These are phyloP conservation scores for Solanum paucissectum DNA, from an alignment of 257 asterid species.

Conservation along the genomic window DNA sequence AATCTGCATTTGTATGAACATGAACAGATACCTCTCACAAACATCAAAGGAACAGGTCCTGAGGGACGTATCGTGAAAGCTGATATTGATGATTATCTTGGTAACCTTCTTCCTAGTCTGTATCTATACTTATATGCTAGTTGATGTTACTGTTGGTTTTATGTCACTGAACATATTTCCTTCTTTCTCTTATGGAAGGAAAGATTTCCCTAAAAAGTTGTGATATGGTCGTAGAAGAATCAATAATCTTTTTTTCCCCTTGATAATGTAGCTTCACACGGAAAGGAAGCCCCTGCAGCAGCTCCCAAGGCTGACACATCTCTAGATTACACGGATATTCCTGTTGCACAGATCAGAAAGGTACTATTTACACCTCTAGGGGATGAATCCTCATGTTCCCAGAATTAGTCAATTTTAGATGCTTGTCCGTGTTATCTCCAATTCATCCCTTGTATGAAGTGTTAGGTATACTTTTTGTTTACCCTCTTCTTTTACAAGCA, in stretches of 20 bases:
- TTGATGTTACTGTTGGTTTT: not conserved
- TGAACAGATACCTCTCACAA: slow-evolving; percentile 64
- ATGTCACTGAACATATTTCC: not conserved
- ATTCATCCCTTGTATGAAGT: not conserved
- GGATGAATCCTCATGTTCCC: not conserved
- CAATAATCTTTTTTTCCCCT: slow-evolving; percentile 15
- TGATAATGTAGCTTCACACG: slow-evolving; percentile 54
- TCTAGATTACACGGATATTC: slow-evolving; percentile 68
- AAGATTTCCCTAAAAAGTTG: not conserved
- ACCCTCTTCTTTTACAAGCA: not conserved
- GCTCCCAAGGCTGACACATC: slow-evolving; percentile 52
- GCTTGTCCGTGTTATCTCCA: not conserved
- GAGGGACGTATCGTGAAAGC: slow-evolving; percentile 94
- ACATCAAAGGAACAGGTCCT: slow-evolving; percentile 91
- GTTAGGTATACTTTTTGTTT: not conserved
- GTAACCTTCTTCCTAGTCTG: slow-evolving; percentile 26
- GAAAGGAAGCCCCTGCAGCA: slow-evolving; percentile 51
- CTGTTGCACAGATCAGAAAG: slow-evolving; percentile 91
- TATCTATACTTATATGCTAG: not conserved
- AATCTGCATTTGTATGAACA: not conserved
- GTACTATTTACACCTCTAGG: slow-evolving; percentile 20
- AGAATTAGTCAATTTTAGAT: not conserved
- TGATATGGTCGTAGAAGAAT: not conserved
- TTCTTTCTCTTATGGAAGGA: not conserved
- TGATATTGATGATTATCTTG: slow-evolving; percentile 87